phyloP scores from a whole-genome alignment of 164 flowering plant genomes.

The Dillenia turbinata region DNA sequence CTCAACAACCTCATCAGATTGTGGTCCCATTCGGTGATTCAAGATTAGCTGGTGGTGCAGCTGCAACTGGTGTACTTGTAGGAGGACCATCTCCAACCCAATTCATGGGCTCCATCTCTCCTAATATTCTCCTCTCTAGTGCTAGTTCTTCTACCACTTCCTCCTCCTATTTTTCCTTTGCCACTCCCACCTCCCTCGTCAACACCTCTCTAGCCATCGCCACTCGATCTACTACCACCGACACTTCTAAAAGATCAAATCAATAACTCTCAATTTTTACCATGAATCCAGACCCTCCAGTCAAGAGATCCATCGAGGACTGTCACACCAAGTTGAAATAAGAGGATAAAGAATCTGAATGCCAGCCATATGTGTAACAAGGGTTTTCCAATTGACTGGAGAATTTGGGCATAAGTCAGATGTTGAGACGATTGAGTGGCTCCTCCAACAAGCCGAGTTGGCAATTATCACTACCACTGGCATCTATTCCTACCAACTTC shows the following conservation, averaged over 20 bases:
- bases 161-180: constrained; percentile 9
- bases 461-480: constrained; percentile 86
- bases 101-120: constrained; percentile 43
- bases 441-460: constrained; percentile 81
- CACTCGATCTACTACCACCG: constrained; percentile 33
- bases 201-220: constrained; percentile 62
- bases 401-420: constrained; percentile 80
- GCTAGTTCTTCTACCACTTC: constrained; percentile 10
- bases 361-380: constrained; percentile 81
- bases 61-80: too few relatives aligned
- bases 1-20: too few relatives aligned
- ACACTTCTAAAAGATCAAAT: not conserved
- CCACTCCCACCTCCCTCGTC: constrained; percentile 13
- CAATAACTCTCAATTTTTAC: too few relatives aligned
- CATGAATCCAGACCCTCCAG: constrained; percentile 2
- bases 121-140: constrained; percentile 15
- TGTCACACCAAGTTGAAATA: constrained; percentile 83
- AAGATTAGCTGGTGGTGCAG: too few relatives aligned
- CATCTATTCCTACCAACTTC: constrained; percentile 80
- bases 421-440: too few relatives aligned
- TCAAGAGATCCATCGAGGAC: constrained; percentile 63
- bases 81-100: constrained; percentile 11
- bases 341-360: constrained; percentile 74
- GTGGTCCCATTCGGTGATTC: too few relatives aligned
- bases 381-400: constrained; percentile 72